Evolutionary conservation across 495 filamentous ascomycete genomes (phyloP), one percentile per base, ranked within the genome.

Genomic region (Tuber aestivum): DNA sequence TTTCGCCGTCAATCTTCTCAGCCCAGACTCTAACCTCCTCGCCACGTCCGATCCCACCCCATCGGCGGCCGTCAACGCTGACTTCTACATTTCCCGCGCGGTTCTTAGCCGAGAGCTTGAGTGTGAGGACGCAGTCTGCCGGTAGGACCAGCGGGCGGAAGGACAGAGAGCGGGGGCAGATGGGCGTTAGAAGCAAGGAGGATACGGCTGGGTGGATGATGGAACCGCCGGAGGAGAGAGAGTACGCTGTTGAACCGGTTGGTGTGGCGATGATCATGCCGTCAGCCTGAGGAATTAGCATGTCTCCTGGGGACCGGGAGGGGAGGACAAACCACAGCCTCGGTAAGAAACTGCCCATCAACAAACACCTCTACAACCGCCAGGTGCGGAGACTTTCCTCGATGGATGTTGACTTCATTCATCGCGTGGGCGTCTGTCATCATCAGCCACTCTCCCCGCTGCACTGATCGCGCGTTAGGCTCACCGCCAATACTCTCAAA

Each of bases 191-290:
- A 40, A 97, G 89, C 20, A 97, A 86, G 12, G 91, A 92, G 61
- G 91, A 90, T 12, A 99, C 95, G 10, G 97, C 86, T 0, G 95
- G 95, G 83, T 99, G 95, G 71, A 99, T 90, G 81, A 99, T 98
- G 80, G 90, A 92, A n/a, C 95, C 95, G 20, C 95, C 95, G 12
- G 90, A 91, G 78, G 90, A 93, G n/a, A 99, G 87, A 38, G 90
- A 94, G 86, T 98, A 99, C 2, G 95, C 96, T 0, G 95, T 99
- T 74, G 92, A 95, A 8, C 95, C 95, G 0, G 95, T 99, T 0
- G 95, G 95, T 0, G 95, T 97, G 41, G 90, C 92, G 69, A 97
- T 90, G 61, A 99, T 93, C 79, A 99, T 95, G 71, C 95, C 95
- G 80, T 99, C 95, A 1, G 94, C 93, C 78, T 80, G 14, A 9